Evolutionary conservation across 164 flowering plant species (phyloP).

Genomic region (Tinospora cordifolia): DNA sequence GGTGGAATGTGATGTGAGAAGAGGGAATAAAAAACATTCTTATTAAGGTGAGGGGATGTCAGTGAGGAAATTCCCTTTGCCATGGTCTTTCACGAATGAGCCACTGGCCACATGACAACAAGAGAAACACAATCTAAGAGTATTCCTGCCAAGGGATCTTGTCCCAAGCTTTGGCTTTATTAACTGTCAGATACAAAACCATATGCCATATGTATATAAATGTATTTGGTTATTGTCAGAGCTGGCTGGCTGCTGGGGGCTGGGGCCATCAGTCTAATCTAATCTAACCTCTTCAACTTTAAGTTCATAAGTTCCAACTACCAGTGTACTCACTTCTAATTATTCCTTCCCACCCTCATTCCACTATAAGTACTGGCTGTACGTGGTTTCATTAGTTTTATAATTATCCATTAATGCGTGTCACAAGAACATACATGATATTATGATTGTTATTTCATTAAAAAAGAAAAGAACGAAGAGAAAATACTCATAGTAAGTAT

Average conservation of each 20-base stretch:
- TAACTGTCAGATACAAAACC: neutral
- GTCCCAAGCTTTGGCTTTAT: neutral
- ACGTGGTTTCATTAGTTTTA: no score
- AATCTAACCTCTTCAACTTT: no score
- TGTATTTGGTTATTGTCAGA: neutral
- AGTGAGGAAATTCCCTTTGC: neutral
- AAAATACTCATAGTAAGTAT: no score
- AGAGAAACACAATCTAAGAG: slow-evolving; percentile 2
- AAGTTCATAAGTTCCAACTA: neutral
- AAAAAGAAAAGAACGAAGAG: no score
- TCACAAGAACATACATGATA: no score
- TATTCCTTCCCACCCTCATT: no score
- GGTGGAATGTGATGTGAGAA: neutral
- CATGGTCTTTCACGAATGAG: neutral
- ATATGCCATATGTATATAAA: neutral
- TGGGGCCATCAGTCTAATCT: neutral
- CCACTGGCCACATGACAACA: neutral
- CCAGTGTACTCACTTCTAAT: neutral
- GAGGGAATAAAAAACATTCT: neutral
- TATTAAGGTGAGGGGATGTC: neutral
- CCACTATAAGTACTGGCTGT: no score
- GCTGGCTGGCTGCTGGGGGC: neutral
- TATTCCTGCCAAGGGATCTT: slow-evolving; percentile 1
- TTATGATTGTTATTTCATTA: no score
- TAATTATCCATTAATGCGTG: no score